phyloP scores from a whole-genome alignment of 352 stramenopile species.

The Phytophthora pistaciae region DNA sequence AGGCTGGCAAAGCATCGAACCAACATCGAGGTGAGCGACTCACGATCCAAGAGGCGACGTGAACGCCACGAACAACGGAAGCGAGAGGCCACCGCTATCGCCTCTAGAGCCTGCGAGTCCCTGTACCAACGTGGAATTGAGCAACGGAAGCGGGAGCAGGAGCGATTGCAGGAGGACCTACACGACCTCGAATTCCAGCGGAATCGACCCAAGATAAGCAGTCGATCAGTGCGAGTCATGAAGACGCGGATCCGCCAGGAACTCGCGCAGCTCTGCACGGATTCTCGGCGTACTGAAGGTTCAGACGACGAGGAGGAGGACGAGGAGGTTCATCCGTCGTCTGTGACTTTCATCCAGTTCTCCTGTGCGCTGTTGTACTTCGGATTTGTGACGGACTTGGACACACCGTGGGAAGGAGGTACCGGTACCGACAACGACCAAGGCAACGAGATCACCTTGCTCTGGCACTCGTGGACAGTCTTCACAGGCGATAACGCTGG shows the following conservation, averaged over 20 bases:
- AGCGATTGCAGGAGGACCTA: constrained; percentile 31
- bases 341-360: constrained; percentile 59
- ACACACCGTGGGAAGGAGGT: constrained; percentile 41
- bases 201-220: constrained; percentile 46
- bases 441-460: constrained; percentile 42
- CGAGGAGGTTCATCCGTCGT: not conserved
- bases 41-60: constrained; percentile 15
- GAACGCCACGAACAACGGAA: constrained; percentile 26
- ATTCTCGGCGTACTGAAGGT: constrained; percentile 10
- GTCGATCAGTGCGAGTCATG: constrained; percentile 47
- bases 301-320: constrained; percentile 1
- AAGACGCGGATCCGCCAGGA: constrained; percentile 48
- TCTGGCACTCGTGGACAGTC: constrained; percentile 63
- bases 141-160: constrained; percentile 41
- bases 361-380: constrained; percentile 70
- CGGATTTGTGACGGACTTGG: constrained; percentile 52
- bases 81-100: constrained; percentile 18
- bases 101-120: constrained; percentile 55
- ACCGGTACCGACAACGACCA: not conserved
- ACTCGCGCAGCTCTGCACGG: constrained; percentile 42
- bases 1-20: constrained; percentile 33
- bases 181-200: constrained; percentile 23
- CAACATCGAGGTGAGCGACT: not conserved
- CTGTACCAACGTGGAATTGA: constrained; percentile 59
- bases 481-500: constrained; percentile 26